Base-by-base conservation (phyloP, 805 yeast genomes). In the Clavispora carvajalis region DNA sequence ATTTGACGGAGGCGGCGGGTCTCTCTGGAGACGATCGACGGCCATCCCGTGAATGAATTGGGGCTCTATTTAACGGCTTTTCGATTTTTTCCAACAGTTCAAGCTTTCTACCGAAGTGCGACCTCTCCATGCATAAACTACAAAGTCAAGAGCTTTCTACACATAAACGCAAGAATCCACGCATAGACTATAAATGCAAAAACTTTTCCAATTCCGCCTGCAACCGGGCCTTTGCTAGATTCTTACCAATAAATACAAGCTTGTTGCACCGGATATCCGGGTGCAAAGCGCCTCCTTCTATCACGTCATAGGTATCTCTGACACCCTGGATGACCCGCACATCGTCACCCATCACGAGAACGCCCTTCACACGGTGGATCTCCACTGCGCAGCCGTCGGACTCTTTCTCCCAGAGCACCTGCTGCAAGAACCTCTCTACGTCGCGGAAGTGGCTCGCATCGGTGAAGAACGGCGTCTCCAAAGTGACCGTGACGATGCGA, bases 321-420 rank as follows among this genome's bases (percentile, higher is more conserved):
- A 93, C 99, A 10, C 95, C 98, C 59, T 93, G 99, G 9, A 93
- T 63, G 7, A 89, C 85, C 47, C 76, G 72, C 17, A 73, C 79
- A 7, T 58, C 60, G 7, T 60, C 55, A 3, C 44, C 49, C 33
- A 34, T 35, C 45, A 80, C 73, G 7, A 89, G 47, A 8, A 86
- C 59, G 1, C 96, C 98, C 57, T 93, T 93, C 2, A 84, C 66
- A 46, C 98, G 66, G 51, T 89, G 96, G 2, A 93, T 71, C 46
- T 88, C 96, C 3, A 77, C 71, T 1, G 54, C 53, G 22, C 61
- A 60, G 2, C 62, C 74, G 19, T 63, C 68, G 23, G 70, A 68
- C 4, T 18, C 36, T 43, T 64, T 71, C 52, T 77, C 93, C 98
- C 99, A 91, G 19, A 91, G 63, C 1, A 88, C 56, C 10, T 69